A percentile compares a stretch with the other conserved stretches of the same genome.
These are phyloP conservation scores for Trichosporon ovoides DNA, from an alignment of 1,284 basidiomycete genomes.

Conservation along the genomic window DNA sequence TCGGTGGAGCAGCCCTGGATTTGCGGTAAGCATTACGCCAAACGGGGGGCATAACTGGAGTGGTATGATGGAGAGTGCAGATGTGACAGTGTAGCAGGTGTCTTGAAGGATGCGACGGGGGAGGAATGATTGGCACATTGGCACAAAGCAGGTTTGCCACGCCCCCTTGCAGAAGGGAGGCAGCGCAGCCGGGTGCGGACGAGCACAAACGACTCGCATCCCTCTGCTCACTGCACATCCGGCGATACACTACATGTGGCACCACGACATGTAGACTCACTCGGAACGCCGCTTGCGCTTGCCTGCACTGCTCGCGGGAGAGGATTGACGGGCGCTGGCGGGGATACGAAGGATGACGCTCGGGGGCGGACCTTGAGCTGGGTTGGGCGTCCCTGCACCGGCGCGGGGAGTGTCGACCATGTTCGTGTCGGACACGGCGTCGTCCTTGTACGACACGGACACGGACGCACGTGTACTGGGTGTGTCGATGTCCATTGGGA, in stretches of 20 bases:
- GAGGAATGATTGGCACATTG: conserved; percentile 3
- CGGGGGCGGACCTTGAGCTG: not conserved
- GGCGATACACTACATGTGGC: no score
- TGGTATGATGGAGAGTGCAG: not conserved
- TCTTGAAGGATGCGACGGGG: no score
- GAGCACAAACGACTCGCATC: no score
- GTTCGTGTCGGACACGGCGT: not conserved
- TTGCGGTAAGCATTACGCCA: not conserved
- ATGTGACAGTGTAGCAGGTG: not conserved
- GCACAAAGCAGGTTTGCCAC: not conserved
- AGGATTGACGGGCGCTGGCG: conserved; percentile 5
- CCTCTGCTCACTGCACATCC: no score
- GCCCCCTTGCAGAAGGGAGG: no score
- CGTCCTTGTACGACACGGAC: not conserved
- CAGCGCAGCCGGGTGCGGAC: no score
- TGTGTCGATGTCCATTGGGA: conserved; percentile 5
- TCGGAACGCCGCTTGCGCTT: conserved; percentile 23
- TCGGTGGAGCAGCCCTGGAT: conserved; percentile 10
- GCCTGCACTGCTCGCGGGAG: conserved; percentile 7
- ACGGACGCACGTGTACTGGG: not conserved
- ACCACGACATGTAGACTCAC: conserved; percentile 9
- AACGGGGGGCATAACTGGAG: conserved; percentile 1
- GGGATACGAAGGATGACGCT: conserved; percentile 14
- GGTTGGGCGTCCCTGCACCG: not conserved
- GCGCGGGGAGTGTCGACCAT: not conserved